Evolutionary conservation across 73 alveolate species (phyloP).

Genomic region (Diophrys appendiculata): DNA sequence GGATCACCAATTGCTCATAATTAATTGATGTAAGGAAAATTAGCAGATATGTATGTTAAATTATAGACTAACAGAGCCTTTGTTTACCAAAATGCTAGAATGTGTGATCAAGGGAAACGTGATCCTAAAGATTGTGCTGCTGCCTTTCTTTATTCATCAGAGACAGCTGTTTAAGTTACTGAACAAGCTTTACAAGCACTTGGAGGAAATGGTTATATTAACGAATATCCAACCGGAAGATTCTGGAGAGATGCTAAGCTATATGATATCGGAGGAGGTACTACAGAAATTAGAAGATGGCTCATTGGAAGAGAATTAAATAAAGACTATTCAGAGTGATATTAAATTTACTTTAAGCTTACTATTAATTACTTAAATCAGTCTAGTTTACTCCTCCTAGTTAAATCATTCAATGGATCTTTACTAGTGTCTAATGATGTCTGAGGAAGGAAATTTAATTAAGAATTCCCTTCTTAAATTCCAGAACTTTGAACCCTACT

Average conservation of each 20-base stretch:
- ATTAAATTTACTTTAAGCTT: too few relatives aligned
- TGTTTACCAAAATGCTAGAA: constrained; percentile 66
- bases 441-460: too few relatives aligned
- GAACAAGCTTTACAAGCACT: constrained; percentile 71
- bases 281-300: constrained; percentile 81
- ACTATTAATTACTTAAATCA: too few relatives aligned
- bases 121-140: constrained; percentile 77
- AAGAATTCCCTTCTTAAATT: too few relatives aligned
- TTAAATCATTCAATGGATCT: too few relatives aligned
- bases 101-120: constrained; percentile 69
- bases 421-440: too few relatives aligned
- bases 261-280: constrained; percentile 95
- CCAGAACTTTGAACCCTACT: too few relatives aligned
- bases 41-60: constrained; percentile 87
- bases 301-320: constrained; percentile 73
- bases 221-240: constrained; percentile 85
- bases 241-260: constrained; percentile 90
- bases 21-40: constrained; percentile 80
- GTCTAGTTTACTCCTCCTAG: too few relatives aligned
- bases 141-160: constrained; percentile 58
- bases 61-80: constrained; percentile 75
- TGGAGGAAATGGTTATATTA: constrained; percentile 88
- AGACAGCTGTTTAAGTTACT: constrained; percentile 67
- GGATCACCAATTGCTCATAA: constrained; percentile 75
- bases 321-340: too few relatives aligned